Evolutionary conservation across 805 yeast genomes (phyloP).

Genomic region (Candida ascalaphidarum): DNA sequence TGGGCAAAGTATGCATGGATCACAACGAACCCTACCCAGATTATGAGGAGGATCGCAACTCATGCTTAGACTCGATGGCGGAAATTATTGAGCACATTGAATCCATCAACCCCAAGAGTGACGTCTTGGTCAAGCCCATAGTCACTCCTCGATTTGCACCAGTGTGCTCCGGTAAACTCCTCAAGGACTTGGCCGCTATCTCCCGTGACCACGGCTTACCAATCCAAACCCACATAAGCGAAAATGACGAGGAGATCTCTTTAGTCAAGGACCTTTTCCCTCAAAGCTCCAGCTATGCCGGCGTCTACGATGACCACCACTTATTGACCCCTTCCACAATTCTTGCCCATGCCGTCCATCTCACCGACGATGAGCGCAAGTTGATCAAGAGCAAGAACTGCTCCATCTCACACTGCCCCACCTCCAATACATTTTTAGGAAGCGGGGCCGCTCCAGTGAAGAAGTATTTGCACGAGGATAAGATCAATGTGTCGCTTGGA

Average conservation of each 20-base stretch:
- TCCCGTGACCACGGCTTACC: constrained; percentile 40
- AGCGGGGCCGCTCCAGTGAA: constrained; percentile 86
- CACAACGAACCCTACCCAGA: constrained; percentile 57
- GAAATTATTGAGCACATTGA: constrained; percentile 50
- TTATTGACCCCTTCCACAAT: constrained; percentile 61
- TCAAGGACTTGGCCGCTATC: constrained; percentile 56
- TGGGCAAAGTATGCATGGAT: constrained; percentile 95
- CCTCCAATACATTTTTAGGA: constrained; percentile 78
- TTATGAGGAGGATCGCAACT: constrained; percentile 54
- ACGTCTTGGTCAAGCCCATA: constrained; percentile 55
- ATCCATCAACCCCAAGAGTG: constrained; percentile 40
- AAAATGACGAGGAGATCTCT: constrained; percentile 64
- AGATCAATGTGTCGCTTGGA: constrained; percentile 65
- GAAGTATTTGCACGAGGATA: constrained; percentile 48
- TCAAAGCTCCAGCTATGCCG: constrained; percentile 56
- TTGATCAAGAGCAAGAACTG: constrained; percentile 45
- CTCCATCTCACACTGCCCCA: constrained; percentile 90
- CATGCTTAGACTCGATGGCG: constrained; percentile 45
- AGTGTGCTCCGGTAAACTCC: constrained; percentile 58
- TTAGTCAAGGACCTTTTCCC: constrained; percentile 74
- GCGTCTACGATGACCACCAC: constrained; percentile 61
- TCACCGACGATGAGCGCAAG: constrained; percentile 54
- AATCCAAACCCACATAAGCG: constrained; percentile 88
- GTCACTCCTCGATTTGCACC: constrained; percentile 95
- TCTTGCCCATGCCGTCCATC: constrained; percentile 84